Evolutionary conservation across 495 filamentous ascomycete species (phyloP).

Genomic region (Lophium mytilinum): DNA sequence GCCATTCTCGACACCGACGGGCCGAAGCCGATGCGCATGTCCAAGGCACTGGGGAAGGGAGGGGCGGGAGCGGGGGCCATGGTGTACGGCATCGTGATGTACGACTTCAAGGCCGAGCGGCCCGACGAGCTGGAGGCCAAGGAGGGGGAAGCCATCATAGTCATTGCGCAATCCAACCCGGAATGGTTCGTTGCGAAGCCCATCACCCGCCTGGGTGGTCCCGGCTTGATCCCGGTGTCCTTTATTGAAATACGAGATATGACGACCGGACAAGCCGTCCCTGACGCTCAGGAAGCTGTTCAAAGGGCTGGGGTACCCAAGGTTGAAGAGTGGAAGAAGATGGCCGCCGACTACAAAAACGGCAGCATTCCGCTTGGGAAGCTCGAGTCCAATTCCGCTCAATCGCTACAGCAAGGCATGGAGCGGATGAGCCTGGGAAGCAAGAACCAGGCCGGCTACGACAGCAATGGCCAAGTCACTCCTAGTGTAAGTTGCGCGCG

Average conservation of each 20-base stretch:
- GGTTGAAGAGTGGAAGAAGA: slow-evolving; percentile 99
- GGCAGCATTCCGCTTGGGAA: slow-evolving; percentile 94
- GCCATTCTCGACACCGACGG: slow-evolving; percentile 30
- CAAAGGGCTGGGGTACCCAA: slow-evolving; percentile 86
- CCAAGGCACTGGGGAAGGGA: slow-evolving; percentile 48
- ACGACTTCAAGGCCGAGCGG: slow-evolving; percentile 92
- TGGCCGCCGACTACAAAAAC: slow-evolving; percentile 98
- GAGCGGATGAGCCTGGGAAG: slow-evolving; percentile 67
- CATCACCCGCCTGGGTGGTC: slow-evolving; percentile 87
- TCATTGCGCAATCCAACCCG: slow-evolving; percentile 97
- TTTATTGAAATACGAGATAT: slow-evolving; percentile 97
- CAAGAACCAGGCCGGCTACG: slow-evolving; percentile 31
- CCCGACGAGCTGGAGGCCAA: slow-evolving; percentile 94
- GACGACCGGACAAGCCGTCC: slow-evolving; percentile 71
- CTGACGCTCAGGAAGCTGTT: slow-evolving; percentile 80
- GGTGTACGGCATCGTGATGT: slow-evolving; percentile 94
- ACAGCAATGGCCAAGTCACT: slow-evolving; percentile 32
- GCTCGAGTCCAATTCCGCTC: slow-evolving; percentile 54
- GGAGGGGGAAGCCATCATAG: slow-evolving; percentile 90
- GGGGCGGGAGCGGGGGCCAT: slow-evolving; percentile 56
- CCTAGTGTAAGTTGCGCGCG: slow-evolving; percentile 33
- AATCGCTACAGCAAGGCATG: slow-evolving; percentile 59
- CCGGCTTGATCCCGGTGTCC: slow-evolving; percentile 90
- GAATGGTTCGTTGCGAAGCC: slow-evolving; percentile 99
- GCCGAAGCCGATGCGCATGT: slow-evolving; percentile 38